Percentiles rank a stretch among this genome's conserved stretches.
phyloP scores from a whole-genome alignment of 345 rosid species.

The Euphorbia tirucalli region DNA sequence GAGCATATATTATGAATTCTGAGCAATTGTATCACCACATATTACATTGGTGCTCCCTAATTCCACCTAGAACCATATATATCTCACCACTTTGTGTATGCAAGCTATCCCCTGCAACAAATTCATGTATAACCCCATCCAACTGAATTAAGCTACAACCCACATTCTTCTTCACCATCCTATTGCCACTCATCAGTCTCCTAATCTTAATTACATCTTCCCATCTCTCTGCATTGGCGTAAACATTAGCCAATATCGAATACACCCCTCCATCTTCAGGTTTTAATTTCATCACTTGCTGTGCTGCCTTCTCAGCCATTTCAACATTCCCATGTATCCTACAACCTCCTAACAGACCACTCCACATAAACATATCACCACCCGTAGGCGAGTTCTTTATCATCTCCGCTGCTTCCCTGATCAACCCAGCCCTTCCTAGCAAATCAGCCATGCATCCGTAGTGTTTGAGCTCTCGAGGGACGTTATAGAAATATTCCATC shows the following conservation, averaged over 20 bases:
- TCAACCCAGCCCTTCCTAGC: slow-evolving; percentile 69
- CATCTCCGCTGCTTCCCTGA: slow-evolving; percentile 58
- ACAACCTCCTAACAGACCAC: slow-evolving; percentile 75
- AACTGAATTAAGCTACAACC: slow-evolving; percentile 52
- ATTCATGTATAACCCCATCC: slow-evolving; percentile 33
- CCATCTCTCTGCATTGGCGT: slow-evolving; percentile 64
- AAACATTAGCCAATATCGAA: slow-evolving; percentile 60
- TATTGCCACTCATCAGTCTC: slow-evolving; percentile 36
- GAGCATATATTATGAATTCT: not conserved
- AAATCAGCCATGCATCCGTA: slow-evolving; percentile 78
- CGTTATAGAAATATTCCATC: slow-evolving; percentile 47
- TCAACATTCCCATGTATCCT: slow-evolving; percentile 65
- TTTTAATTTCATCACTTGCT: slow-evolving; percentile 50
- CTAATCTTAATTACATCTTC: slow-evolving; percentile 63
- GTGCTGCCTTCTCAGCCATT: slow-evolving; percentile 65
- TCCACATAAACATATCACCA: slow-evolving; percentile 65
- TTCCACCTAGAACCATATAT: slow-evolving; percentile 30
- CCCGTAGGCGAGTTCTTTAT: slow-evolving; percentile 48
- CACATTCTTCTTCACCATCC: slow-evolving; percentile 46
- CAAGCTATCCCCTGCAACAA: slow-evolving; percentile 36
- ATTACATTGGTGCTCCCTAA: slow-evolving; percentile 28
- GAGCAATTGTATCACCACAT: not conserved
- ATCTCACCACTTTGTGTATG: slow-evolving; percentile 26
- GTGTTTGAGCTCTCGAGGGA: slow-evolving; percentile 56
- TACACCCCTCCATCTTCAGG: slow-evolving; percentile 79